Percentiles rank a stretch among this genome's conserved stretches.
Evolutionary conservation across 345 rosid species (phyloP).

Genomic region (Limnanthes douglasii): DNA sequence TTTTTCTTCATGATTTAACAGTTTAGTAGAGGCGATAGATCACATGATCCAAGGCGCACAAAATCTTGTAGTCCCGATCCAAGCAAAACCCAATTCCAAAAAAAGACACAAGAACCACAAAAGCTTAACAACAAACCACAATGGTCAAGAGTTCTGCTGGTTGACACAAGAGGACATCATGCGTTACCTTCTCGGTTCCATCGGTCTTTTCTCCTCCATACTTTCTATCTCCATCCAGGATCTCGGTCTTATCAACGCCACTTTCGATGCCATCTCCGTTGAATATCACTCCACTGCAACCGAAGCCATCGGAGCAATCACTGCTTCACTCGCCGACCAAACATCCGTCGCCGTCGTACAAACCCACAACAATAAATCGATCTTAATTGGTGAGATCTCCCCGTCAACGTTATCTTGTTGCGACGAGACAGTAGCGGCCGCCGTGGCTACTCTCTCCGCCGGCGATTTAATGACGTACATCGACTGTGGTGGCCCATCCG

Average conservation of each 20-base stretch:
- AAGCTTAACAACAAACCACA: slow-evolving; percentile 27
- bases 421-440: slow-evolving; percentile 58
- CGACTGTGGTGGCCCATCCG: slow-evolving; percentile 74
- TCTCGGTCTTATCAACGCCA: slow-evolving; percentile 37
- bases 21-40: slow-evolving; percentile 73
- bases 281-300: slow-evolving; percentile 58
- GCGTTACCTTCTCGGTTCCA: slow-evolving; percentile 56
- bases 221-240: slow-evolving; percentile 51
- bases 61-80: slow-evolving; percentile 69
- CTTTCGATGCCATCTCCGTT: slow-evolving; percentile 24
- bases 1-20: slow-evolving; percentile 12
- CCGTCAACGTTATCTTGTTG: slow-evolving; percentile 50
- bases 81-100: slow-evolving; percentile 21
- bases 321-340: slow-evolving; percentile 28
- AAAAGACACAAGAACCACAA: slow-evolving; percentile 35
- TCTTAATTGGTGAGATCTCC: slow-evolving; percentile 62
- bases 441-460: slow-evolving; percentile 50
- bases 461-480: slow-evolving; percentile 85
- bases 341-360: slow-evolving; percentile 67
- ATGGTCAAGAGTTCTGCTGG: slow-evolving; percentile 80
- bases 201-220: slow-evolving; percentile 58
- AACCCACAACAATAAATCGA: slow-evolving; percentile 27
- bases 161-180: slow-evolving; percentile 77
- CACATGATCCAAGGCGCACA: slow-evolving; percentile 74
- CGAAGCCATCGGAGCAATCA: slow-evolving; percentile 30